Evolutionary conservation across 2,329 filamentous ascomycete species (phyloP).

Genomic region (Pyrenochaeta sp.): DNA sequence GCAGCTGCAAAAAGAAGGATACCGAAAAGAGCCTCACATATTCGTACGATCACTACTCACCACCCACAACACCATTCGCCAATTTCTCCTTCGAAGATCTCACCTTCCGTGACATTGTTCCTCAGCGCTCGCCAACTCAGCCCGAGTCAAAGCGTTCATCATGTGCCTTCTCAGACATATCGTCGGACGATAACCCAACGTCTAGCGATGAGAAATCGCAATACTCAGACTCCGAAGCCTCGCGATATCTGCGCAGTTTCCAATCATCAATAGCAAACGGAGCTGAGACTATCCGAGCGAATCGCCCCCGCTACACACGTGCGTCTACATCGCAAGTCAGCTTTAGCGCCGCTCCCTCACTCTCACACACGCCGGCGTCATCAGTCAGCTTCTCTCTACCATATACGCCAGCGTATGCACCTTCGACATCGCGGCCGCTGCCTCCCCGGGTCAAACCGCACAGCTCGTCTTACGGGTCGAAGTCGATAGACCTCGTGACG

Average conservation of each 20-base stretch:
- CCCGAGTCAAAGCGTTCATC: slow-evolving; percentile 49
- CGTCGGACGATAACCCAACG: slow-evolving; percentile 45
- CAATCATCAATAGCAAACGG: slow-evolving; percentile 37
- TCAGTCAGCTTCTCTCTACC: slow-evolving; percentile 56
- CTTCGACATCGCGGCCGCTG: slow-evolving; percentile 47
- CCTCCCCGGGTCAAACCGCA: slow-evolving; percentile 52
- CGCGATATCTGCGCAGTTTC: slow-evolving; percentile 54
- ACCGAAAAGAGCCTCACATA: slow-evolving; percentile 47
- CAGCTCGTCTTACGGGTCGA: slow-evolving; percentile 50
- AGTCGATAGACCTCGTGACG: slow-evolving; percentile 56
- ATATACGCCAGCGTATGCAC: slow-evolving; percentile 51
- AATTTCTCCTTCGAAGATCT: slow-evolving; percentile 51
- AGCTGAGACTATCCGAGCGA: slow-evolving; percentile 34
- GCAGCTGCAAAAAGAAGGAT: slow-evolving; percentile 58
- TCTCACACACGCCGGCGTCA: slow-evolving; percentile 57
- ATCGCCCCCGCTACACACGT: slow-evolving; percentile 47
- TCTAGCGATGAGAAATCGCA: slow-evolving; percentile 36
- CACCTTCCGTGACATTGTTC: slow-evolving; percentile 55
- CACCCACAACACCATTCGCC: slow-evolving; percentile 47
- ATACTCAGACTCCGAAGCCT: slow-evolving; percentile 49
- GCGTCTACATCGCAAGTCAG: slow-evolving; percentile 47
- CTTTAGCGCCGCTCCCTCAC: slow-evolving; percentile 53
- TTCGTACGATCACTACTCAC: slow-evolving; percentile 44
- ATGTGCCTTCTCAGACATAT: slow-evolving; percentile 54
- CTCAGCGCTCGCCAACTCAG: slow-evolving; percentile 57